phyloP scores from a whole-genome alignment of 495 filamentous ascomycete species.

The Choiromyces venosus region DNA sequence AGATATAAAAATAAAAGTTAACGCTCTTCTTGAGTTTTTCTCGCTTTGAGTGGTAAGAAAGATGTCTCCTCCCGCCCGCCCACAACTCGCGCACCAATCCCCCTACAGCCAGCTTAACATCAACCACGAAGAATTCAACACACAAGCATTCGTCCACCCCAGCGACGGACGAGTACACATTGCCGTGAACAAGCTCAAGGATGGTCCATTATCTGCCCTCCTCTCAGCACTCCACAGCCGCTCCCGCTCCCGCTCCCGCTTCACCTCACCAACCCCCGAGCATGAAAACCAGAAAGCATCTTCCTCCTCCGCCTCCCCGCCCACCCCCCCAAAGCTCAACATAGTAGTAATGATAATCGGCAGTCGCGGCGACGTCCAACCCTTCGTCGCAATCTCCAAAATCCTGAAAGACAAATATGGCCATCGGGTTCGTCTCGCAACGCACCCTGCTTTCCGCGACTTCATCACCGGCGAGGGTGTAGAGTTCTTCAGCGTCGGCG shows the following conservation, averaged over 20 bases:
- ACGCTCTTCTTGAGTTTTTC: too few species aligned
- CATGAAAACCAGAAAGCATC: too few species aligned
- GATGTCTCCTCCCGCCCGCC: not conserved
- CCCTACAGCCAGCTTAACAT: conserved; percentile 48
- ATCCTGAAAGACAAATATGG: conserved; percentile 62
- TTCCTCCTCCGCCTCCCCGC: too few species aligned
- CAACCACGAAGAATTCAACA: conserved; percentile 59
- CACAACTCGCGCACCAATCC: conserved; percentile 6
- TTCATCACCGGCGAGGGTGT: conserved; percentile 50
- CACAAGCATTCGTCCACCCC: conserved; percentile 60
- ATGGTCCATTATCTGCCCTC: conserved; percentile 48
- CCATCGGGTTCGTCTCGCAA: conserved; percentile 64
- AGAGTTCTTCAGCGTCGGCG: conserved; percentile 68
- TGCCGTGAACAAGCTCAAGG: conserved; percentile 61
- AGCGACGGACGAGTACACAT: conserved; percentile 66
- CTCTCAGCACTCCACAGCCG: conserved; percentile 32
- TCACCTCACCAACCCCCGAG: too few species aligned
- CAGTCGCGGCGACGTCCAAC: conserved; percentile 69
- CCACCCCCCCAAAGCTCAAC: conserved; percentile 53
- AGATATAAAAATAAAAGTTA: too few species aligned
- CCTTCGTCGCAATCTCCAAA: conserved; percentile 66
- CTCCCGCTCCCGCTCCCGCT: too few species aligned
- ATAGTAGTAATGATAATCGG: conserved; percentile 78
- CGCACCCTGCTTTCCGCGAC: conserved; percentile 61
- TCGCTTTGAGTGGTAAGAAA: not conserved